Conservation (phyloP, 352 stramenopile genomes). For the Globisporangium ultimum region DNA sequence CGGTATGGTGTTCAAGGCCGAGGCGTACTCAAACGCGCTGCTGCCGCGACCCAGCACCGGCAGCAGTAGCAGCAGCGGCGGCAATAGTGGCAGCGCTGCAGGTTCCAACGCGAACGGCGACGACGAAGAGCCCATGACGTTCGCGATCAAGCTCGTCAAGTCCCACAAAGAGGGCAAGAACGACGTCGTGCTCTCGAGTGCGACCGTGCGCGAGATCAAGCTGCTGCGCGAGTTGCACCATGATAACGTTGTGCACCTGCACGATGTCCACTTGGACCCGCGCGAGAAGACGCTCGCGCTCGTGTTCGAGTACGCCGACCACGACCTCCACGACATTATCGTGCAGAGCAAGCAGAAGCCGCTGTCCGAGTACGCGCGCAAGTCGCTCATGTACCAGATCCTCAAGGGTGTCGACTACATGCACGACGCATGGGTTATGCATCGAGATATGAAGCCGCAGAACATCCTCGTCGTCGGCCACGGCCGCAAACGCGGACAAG, state of each 20-base stretch:
- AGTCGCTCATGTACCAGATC: constrained; percentile 92
- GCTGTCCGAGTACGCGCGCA: constrained; percentile 89
- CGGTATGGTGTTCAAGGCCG: constrained; percentile 87
- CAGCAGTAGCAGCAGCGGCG: constrained; percentile 5
- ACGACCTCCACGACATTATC: constrained; percentile 89
- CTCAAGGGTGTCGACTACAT: constrained; percentile 92
- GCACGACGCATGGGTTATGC: constrained; percentile 92
- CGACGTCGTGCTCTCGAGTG: constrained; percentile 86
- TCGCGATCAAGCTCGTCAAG: constrained; percentile 89
- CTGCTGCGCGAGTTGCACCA: constrained; percentile 84
- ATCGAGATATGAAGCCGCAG: constrained; percentile 92
- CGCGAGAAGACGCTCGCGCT: constrained; percentile 79
- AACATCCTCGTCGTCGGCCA: constrained; percentile 92
- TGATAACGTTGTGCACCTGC: constrained; percentile 84
- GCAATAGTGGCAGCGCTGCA: constrained; percentile 2
- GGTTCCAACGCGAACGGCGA: constrained; percentile 13
- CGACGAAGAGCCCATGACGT: constrained; percentile 78
- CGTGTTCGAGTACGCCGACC: constrained; percentile 89
- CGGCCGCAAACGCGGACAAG: constrained; percentile 72
- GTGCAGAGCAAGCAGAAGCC: constrained; percentile 85
- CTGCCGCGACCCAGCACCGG: constrained; percentile 28
- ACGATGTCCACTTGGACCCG: constrained; percentile 86
- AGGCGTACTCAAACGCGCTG: constrained; percentile 49
- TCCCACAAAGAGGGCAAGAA: constrained; percentile 89
- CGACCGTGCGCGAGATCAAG: constrained; percentile 89